A percentile compares a stretch with the other conserved stretches of the same genome.
Conservation (phyloP, 495 filamentous ascomycete species). For the Elaphomyces granulatus region DNA sequence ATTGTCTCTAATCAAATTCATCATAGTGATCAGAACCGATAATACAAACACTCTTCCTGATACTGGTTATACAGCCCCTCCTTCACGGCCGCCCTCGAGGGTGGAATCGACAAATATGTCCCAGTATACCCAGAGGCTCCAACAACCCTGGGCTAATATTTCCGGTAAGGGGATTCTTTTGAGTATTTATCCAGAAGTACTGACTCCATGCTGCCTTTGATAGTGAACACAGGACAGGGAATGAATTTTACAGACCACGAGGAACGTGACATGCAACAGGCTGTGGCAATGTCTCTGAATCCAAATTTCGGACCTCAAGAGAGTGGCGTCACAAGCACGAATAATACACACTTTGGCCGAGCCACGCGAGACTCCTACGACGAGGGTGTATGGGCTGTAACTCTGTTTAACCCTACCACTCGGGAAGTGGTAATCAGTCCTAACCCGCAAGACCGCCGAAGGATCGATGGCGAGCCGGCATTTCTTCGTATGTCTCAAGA, state of each 20-base stretch:
- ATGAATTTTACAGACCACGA: constrained; percentile 36
- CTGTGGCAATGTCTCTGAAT: constrained; percentile 39
- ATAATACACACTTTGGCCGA: constrained; percentile 46
- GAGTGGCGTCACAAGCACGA: constrained; percentile 36
- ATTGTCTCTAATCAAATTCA: background rate
- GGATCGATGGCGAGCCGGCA: constrained; percentile 42
- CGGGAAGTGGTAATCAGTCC: constrained; percentile 49
- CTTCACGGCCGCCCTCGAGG: constrained; percentile 57
- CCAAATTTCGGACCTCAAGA: constrained; percentile 39
- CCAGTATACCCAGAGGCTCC: too few relatives aligned
- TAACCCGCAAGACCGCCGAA: constrained; percentile 44
- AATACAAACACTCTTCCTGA: constrained; percentile 34
- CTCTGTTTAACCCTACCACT: constrained; percentile 36
- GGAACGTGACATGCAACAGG: constrained; percentile 43
- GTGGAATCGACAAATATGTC: too few relatives aligned
- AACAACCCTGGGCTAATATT: too few relatives aligned
- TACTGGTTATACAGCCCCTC: constrained; percentile 35
- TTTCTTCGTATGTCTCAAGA: constrained; percentile 56
- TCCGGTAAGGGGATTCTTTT: too few relatives aligned
- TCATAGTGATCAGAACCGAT: constrained; percentile 42
- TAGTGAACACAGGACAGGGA: constrained; percentile 29
- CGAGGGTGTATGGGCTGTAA: constrained; percentile 62
- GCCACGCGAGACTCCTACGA: constrained; percentile 63
- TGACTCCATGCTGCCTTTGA: constrained; percentile 9
- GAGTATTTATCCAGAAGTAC: too few relatives aligned